Evolutionary conservation across 345 rosid genomes (phyloP).

Genomic region (Eucalyptus coolabah): DNA sequence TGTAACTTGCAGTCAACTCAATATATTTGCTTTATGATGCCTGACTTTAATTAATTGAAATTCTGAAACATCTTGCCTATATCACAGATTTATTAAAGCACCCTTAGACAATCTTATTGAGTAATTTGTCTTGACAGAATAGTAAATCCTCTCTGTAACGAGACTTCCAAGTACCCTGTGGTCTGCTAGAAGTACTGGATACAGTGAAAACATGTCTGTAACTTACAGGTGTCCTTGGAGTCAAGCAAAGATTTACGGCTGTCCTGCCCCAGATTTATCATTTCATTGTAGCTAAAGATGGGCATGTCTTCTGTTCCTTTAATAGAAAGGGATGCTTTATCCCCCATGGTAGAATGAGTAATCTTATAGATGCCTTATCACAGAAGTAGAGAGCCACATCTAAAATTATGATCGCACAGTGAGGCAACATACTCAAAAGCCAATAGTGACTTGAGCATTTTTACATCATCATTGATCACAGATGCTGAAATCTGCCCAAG

Average conservation of each 20-base stretch:
- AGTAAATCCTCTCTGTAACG: background rate
- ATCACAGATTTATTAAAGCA: background rate
- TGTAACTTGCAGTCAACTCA: background rate
- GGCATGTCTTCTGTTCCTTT: constrained; percentile 21
- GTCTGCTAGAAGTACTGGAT: background rate
- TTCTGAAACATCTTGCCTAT: background rate
- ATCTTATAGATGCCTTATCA: constrained; percentile 20
- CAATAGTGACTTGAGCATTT: background rate
- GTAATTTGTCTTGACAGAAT: background rate
- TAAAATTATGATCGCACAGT: background rate
- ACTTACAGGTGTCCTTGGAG: constrained; percentile 46
- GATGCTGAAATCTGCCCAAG: background rate
- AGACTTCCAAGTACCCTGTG: background rate
- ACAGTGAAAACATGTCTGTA: background rate
- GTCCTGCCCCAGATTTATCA: constrained; percentile 54
- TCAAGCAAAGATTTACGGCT: constrained; percentile 26
- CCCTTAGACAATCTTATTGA: background rate
- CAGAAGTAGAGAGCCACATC: background rate
- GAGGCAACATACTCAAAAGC: background rate
- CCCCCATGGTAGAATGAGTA: constrained; percentile 74
- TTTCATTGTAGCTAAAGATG: constrained; percentile 48
- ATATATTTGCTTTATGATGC: background rate
- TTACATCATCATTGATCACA: background rate
- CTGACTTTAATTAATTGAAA: background rate
- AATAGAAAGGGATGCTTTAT: constrained; percentile 35